Percentiles rank a stretch among this genome's conserved stretches.
phyloP scores from a whole-genome alignment of 2,329 filamentous ascomycete species.

The Clonostachys rhizophaga region DNA sequence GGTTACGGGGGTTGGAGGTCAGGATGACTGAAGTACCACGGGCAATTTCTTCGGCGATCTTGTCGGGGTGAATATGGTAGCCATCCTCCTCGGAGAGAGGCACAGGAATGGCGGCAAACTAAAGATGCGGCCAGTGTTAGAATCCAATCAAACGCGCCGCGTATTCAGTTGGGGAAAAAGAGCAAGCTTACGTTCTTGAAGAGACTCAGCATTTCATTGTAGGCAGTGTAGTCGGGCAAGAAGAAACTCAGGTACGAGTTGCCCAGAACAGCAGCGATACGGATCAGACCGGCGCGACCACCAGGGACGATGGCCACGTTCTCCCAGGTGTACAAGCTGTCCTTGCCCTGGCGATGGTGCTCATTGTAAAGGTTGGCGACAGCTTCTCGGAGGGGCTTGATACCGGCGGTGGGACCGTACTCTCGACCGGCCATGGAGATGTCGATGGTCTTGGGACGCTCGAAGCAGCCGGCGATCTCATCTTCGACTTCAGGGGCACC shows the following conservation, averaged over 20 bases:
- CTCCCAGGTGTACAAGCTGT: conserved; percentile 91
- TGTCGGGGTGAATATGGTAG: conserved; percentile 87
- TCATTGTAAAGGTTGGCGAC: conserved; percentile 92
- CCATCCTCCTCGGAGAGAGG: conserved; percentile 80
- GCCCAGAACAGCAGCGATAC: conserved; percentile 89
- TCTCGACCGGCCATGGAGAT: conserved; percentile 76
- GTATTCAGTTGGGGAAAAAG: background rate
- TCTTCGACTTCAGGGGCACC: conserved; percentile 92
- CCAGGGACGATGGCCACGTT: conserved; percentile 96
- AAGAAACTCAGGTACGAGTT: conserved; percentile 93
- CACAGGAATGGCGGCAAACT: conserved; percentile 84
- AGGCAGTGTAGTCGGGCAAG: conserved; percentile 92
- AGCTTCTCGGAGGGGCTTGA: conserved; percentile 83
- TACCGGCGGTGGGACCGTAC: conserved; percentile 91
- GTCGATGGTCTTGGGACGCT: conserved; percentile 73
- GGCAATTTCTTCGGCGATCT: conserved; percentile 87
- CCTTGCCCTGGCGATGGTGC: conserved; percentile 82
- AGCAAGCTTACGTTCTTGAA: conserved; percentile 70
- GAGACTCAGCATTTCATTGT: conserved; percentile 93
- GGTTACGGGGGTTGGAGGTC: conserved; percentile 93
- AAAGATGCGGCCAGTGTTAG: background rate
- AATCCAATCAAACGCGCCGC: background rate
- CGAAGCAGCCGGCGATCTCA: conserved; percentile 85
- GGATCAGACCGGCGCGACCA: conserved; percentile 85
- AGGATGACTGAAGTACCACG: conserved; percentile 84